Evolutionary conservation across 2,329 filamentous ascomycete species (phyloP), one percentile per base, ranked within the genome.

Genomic region (Claviceps pusilla): DNA sequence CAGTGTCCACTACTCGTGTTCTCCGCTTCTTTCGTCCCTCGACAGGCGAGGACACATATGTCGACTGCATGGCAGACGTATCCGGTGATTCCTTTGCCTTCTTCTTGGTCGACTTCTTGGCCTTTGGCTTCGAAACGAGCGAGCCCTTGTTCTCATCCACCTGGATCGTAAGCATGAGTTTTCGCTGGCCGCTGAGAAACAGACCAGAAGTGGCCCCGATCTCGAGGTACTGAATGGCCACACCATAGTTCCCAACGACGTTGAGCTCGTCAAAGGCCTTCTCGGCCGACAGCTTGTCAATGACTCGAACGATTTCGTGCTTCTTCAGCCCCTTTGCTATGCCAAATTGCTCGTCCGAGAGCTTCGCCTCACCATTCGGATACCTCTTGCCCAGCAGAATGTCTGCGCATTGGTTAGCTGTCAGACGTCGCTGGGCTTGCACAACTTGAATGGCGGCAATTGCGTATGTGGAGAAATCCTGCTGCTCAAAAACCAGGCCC

Each of bases 261-360:
- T 88, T 87, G 39, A 83, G 72, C 68, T 96, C 89, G 14, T 66
- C 68, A 31, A 98, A 71, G 6, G 83, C 87, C 48, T 84, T 83
- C 62, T 94, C 86, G 5, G 78, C 78, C 7, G 87, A 71, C 10
- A 98, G 74, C 50, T 79, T 77, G 63, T 88, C 82, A 61, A 96
- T 88, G n/a, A 97, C 75, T 43, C 89, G 83, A 64, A 95, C 86
- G 12, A 89, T 77, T 63, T 94, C 87, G 41, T 83, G 80, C 62
- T 85, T 82, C 55, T 85, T 83, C 60, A 95, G 70, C 16, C 79
- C 73, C 57, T 78, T 80, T 14, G 86, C 89, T 46, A 77, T 76
- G 14, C 88, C 89, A 66, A 82, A 83, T 55, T 83, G 78, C 19
- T 78, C 68, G 42, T 79, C 73, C 42, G 82, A 79, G 4, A 71